phyloP scores from a whole-genome alignment of 2,329 filamentous ascomycete species.

The Nothomitra cinnamomea region DNA sequence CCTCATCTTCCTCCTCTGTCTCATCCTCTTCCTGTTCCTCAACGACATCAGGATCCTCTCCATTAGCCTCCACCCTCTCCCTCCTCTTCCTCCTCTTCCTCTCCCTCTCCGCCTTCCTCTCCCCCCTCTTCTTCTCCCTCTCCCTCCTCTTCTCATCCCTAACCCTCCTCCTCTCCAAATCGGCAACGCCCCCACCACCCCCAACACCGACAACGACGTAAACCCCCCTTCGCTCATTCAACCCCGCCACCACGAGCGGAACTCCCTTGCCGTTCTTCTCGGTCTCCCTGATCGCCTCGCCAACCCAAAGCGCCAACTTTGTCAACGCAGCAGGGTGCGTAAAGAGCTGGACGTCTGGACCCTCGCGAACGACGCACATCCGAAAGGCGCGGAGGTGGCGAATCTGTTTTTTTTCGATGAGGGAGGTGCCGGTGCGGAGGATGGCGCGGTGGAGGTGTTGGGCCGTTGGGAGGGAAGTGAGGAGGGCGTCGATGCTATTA shows the following conservation, averaged over 20 bases:
- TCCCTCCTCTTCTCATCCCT: conserved; percentile 45
- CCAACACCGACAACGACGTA: conserved; percentile 91
- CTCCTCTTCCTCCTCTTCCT: conserved; percentile 40
- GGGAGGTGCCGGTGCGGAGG: conserved; percentile 73
- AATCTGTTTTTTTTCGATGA: conserved; percentile 89
- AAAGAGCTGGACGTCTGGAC: conserved; percentile 80
- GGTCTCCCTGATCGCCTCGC: conserved; percentile 78
- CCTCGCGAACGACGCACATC: conserved; percentile 90
- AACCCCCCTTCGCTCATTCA: conserved; percentile 73
- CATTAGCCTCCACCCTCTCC: conserved; percentile 41
- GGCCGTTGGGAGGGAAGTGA: conserved; percentile 61
- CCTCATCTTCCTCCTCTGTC: conserved; percentile 36
- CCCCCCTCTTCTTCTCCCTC: conserved; percentile 45
- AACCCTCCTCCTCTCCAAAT: conserved; percentile 49
- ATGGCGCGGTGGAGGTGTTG: conserved; percentile 86
- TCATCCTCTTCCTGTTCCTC: conserved; percentile 50
- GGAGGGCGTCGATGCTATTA: conserved; percentile 54
- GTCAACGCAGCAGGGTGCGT: conserved; percentile 83
- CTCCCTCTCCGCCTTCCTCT: conserved; percentile 37
- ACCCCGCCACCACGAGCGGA: conserved; percentile 74
- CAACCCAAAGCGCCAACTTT: conserved; percentile 86
- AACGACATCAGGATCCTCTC: conserved; percentile 38
- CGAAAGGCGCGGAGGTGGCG: conserved; percentile 83
- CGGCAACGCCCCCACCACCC: conserved; percentile 60
- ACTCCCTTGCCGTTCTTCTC: conserved; percentile 70